A percentile compares a stretch with the other conserved stretches of the same genome.
phyloP scores from a whole-genome alignment of 805 yeast species.

The Sugiyamaella americana region DNA sequence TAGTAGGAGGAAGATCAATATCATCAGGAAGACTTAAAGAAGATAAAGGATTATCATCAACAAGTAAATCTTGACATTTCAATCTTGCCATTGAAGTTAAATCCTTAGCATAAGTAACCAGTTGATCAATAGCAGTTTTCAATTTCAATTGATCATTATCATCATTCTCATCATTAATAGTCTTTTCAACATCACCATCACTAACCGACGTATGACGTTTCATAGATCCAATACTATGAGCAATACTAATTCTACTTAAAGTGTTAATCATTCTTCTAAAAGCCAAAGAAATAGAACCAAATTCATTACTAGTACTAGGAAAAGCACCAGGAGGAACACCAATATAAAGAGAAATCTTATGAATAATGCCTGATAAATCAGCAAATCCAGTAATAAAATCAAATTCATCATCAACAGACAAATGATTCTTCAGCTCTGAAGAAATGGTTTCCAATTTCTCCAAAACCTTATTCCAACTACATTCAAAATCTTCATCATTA shows the following conservation, averaged over 20 bases:
- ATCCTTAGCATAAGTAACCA: conserved; percentile 6
- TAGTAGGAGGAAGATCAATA: conserved; percentile 6
- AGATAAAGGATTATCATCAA: background rate
- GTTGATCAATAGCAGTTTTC: conserved; percentile 3
- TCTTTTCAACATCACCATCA: background rate
- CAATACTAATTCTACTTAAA: conserved; percentile 17
- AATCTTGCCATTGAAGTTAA: background rate
- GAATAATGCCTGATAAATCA: conserved; percentile 12
- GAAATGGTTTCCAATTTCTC: conserved; percentile 6
- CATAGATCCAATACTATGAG: conserved; percentile 15
- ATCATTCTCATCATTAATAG: conserved; percentile 2
- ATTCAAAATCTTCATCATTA: conserved; percentile 6
- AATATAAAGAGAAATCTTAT: conserved; percentile 16
- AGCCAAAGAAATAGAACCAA: conserved; percentile 14
- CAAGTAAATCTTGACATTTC: conserved; percentile 1
- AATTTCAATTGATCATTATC: background rate
- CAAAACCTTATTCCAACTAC: conserved; percentile 18
- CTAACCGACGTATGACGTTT: conserved; percentile 4
- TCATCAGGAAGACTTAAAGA: conserved; percentile 1
- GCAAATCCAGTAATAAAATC: conserved; percentile 7
- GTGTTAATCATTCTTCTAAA: conserved; percentile 18
- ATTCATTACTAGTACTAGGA: conserved; percentile 15
- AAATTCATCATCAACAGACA: conserved; percentile 1
- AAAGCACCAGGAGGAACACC: conserved; percentile 23
- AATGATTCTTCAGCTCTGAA: conserved; percentile 1